Evolutionary conservation across 768 basidiomycete genomes (phyloP).

Genomic region (Boletus rubescentipes): DNA sequence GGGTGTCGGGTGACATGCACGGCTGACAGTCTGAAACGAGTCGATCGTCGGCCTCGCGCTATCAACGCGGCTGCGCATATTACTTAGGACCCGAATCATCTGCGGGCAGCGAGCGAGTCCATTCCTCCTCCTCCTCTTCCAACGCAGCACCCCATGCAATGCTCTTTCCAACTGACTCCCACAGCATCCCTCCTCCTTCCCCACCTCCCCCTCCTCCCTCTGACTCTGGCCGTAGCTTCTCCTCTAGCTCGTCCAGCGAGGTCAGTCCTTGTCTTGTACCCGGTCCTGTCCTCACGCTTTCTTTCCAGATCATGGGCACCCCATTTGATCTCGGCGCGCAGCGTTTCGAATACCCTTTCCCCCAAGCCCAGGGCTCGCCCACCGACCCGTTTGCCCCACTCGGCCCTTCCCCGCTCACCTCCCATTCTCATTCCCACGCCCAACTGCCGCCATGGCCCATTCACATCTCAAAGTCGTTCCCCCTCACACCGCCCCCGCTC

Average conservation of each 20-base stretch:
- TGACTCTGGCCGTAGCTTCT: conserved; percentile 32
- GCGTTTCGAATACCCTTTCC: conserved; percentile 35
- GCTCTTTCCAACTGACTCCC: conserved; percentile 20
- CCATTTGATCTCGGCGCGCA: conserved; percentile 35
- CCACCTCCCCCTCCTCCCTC: conserved; percentile 7
- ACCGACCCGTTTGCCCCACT: conserved; percentile 27
- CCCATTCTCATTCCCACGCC: conserved; percentile 22
- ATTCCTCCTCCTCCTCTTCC: not conserved
- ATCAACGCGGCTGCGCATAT: not conserved
- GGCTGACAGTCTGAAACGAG: too few species aligned
- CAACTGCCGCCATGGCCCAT: conserved; percentile 27
- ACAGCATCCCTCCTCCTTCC: conserved; percentile 1
- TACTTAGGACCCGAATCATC: too few species aligned
- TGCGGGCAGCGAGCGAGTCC: too few species aligned
- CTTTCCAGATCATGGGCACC: conserved; percentile 31
- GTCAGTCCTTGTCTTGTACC: conserved; percentile 13
- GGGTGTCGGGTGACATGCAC: not conserved
- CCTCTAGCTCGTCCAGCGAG: conserved; percentile 33
- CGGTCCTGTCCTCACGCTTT: too few species aligned
- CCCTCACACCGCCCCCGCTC: conserved; percentile 29
- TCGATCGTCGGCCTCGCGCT: conserved; percentile 10
- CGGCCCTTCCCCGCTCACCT: conserved; percentile 19
- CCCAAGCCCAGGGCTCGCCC: conserved; percentile 29
- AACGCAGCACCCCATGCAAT: conserved; percentile 17
- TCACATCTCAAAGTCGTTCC: conserved; percentile 32